Conservation (phyloP, 371 early-diverging fungal species). For the Quaeritorhiza haematococci region DNA sequence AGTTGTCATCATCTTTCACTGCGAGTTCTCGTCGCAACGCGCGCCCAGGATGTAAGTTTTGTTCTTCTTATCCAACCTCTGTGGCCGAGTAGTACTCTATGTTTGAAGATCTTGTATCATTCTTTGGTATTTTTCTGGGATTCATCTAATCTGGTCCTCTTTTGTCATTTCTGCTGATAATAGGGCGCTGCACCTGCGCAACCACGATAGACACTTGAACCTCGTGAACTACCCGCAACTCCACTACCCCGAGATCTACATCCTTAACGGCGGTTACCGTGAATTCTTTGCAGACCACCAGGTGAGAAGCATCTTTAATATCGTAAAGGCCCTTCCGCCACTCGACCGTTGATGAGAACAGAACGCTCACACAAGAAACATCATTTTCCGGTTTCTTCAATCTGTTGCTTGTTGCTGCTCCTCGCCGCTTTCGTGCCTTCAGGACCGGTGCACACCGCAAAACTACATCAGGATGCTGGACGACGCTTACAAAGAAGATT, state of each 20-base stretch:
- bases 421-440: background rate
- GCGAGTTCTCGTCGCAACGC: slow-evolving; percentile 82
- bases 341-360: background rate
- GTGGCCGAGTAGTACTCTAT: background rate
- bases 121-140: background rate
- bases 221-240: slow-evolving; percentile 67
- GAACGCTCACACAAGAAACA: background rate
- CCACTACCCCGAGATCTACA: slow-evolving; percentile 80
- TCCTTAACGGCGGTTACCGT: slow-evolving; percentile 86
- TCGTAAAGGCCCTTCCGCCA: background rate
- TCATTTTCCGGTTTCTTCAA: slow-evolving; percentile 8
- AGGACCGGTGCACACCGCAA: slow-evolving; percentile 57
- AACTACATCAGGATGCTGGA: slow-evolving; percentile 65
- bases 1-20: slow-evolving; percentile 76
- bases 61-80: background rate
- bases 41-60: slow-evolving; percentile 68
- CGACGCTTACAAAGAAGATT: slow-evolving; percentile 16
- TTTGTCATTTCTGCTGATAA: background rate
- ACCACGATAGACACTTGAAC: slow-evolving; percentile 70
- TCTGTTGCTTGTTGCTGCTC: slow-evolving; percentile 5
- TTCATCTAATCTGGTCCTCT: background rate
- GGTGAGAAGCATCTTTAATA: too few relatives aligned
- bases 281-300: slow-evolving; percentile 54
- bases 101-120: background rate
- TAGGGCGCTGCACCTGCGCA: slow-evolving; percentile 70